A percentile compares a stretch with the other conserved stretches of the same genome.
Evolutionary conservation across 495 filamentous ascomycete genomes (phyloP).

Genomic region (Aspergillus kassunensis): DNA sequence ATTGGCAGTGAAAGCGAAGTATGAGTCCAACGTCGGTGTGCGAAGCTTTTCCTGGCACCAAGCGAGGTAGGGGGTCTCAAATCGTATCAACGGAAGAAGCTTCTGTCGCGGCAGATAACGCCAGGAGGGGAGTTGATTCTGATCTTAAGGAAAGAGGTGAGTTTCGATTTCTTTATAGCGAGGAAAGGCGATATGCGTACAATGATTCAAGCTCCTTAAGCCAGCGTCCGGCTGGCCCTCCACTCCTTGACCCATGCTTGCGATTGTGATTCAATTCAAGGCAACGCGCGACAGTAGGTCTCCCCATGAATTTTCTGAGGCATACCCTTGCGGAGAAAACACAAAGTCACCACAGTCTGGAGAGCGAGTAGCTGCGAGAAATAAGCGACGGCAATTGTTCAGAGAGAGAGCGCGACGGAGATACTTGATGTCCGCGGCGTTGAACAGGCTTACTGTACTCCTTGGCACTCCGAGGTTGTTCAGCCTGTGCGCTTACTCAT

Average conservation of each 20-base stretch:
- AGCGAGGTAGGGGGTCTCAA: conserved; percentile 93
- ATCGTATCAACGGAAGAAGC: conserved; percentile 82
- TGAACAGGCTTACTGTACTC: not conserved
- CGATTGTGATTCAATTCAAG: conserved; percentile 20
- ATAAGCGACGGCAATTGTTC: not conserved
- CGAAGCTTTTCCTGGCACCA: conserved; percentile 72
- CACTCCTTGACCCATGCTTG: conserved; percentile 33
- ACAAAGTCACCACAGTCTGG: no score
- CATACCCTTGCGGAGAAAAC: conserved; percentile 6
- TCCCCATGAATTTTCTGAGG: conserved; percentile 19
- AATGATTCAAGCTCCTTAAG: conserved; percentile 68
- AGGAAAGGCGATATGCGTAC: conserved; percentile 45
- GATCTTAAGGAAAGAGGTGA: conserved; percentile 54
- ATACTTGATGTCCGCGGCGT: not conserved
- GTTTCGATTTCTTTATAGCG: conserved; percentile 1
- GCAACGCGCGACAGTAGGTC: conserved; percentile 9
- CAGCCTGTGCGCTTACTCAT: conserved; percentile 6
- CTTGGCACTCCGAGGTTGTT: not conserved
- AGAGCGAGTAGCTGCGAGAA: no score
- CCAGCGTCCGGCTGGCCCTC: conserved; percentile 62
- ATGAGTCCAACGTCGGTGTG: conserved; percentile 81
- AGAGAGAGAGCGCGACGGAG: not conserved
- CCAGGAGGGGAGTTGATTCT: conserved; percentile 78
- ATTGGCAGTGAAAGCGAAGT: conserved; percentile 95
- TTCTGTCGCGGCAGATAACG: conserved; percentile 77